A percentile compares a stretch with the other conserved stretches of the same genome.
These are phyloP conservation scores for Mycena crocata DNA, from an alignment of 768 basidiomycete species.

Conservation along the genomic window DNA sequence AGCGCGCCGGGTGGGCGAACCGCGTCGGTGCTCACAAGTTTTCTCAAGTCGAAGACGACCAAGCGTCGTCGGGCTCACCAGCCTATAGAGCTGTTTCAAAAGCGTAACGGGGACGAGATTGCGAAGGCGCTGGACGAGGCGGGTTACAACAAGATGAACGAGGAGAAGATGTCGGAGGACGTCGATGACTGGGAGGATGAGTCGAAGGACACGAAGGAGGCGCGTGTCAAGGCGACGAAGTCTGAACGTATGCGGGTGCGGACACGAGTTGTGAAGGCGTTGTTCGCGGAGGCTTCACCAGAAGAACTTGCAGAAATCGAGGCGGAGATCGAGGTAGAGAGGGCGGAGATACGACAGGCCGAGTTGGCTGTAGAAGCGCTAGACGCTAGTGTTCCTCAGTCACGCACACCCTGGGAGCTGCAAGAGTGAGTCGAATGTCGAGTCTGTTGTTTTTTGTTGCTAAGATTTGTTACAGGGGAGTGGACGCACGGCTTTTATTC, in stretches of 20 bases:
- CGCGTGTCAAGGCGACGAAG: neutral
- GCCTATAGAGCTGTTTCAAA: constrained; percentile 6
- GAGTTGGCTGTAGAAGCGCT: neutral
- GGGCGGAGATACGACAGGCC: neutral
- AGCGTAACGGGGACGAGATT: neutral
- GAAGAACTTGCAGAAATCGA: neutral
- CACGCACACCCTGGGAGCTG: neutral
- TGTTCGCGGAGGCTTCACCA: neutral
- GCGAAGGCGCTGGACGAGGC: neutral
- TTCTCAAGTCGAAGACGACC: neutral
- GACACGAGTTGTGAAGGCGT: neutral
- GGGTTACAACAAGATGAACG: neutral
- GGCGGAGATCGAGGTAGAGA: constrained; percentile 1
- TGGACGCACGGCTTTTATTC: too few relatives aligned
- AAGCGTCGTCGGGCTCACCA: constrained; percentile 6
- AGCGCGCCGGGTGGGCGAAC: neutral
- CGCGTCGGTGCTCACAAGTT: neutral
- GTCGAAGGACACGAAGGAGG: neutral
- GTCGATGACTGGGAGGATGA: neutral
- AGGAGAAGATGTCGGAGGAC: neutral
- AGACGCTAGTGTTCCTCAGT: too few relatives aligned
- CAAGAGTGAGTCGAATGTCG: constrained; percentile 21
- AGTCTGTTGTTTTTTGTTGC: too few relatives aligned
- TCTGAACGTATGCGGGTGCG: neutral
- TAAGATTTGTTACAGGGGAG: too few relatives aligned